These are phyloP conservation scores for Ceratobasidium sp. DNA, from an alignment of 1,284 basidiomycete species.

Conservation along the genomic window DNA sequence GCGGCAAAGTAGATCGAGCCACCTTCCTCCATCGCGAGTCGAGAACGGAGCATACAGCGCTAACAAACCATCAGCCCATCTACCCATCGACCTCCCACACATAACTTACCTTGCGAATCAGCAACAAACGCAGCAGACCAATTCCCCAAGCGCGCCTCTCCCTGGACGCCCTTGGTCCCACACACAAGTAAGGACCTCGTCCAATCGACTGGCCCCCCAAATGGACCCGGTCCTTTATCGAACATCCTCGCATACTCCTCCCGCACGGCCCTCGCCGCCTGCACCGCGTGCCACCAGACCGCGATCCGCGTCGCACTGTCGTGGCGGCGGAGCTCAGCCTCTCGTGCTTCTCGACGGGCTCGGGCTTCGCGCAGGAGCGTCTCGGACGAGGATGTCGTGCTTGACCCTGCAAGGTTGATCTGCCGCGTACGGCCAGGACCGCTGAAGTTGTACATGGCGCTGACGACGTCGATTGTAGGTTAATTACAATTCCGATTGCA, in stretches of 20 bases:
- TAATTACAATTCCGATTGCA: conserved; percentile 36
- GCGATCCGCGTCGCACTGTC: conserved; percentile 71
- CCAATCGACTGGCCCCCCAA: conserved; percentile 38
- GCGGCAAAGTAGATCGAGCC: conserved; percentile 67
- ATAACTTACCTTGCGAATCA: conserved; percentile 58
- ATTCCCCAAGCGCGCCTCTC: conserved; percentile 55
- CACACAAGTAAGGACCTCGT: conserved; percentile 43
- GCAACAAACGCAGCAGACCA: conserved; percentile 63
- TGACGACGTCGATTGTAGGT: background rate
- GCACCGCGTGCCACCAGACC: conserved; percentile 70
- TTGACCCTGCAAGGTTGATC: conserved; percentile 79
- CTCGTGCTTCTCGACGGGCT: conserved; percentile 66
- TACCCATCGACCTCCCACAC: background rate
- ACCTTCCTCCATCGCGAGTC: conserved; percentile 59
- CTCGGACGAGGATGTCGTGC: conserved; percentile 62
- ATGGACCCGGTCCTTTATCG: conserved; percentile 53
- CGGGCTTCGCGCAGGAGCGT: conserved; percentile 71
- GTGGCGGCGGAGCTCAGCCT: conserved; percentile 63
- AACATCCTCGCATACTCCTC: conserved; percentile 59
- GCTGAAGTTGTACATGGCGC: conserved; percentile 46
- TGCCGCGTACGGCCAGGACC: conserved; percentile 62
- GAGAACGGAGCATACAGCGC: conserved; percentile 58
- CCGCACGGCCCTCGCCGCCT: conserved; percentile 58
- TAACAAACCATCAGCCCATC: conserved; percentile 51
- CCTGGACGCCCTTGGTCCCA: conserved; percentile 45